A percentile compares a stretch with the other conserved stretches of the same genome.
Evolutionary conservation across 352 stramenopile species (phyloP).

Genomic region (Pythium aristosporum): DNA sequence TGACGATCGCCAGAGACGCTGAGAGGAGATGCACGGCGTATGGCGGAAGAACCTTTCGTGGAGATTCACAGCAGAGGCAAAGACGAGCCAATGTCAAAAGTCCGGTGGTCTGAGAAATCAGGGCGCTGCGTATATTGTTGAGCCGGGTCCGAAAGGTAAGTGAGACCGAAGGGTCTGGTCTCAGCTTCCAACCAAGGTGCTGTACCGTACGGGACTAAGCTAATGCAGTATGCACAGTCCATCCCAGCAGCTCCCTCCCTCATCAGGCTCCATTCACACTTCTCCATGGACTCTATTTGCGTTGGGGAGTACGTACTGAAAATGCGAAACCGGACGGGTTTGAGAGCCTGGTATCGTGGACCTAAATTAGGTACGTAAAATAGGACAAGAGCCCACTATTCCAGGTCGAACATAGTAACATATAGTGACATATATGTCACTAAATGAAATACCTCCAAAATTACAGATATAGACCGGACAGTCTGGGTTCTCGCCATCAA

Average conservation of each 20-base stretch:
- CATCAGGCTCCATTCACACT: no score
- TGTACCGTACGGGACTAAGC: no score
- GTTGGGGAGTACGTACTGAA: no score
- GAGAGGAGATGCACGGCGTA: conserved; percentile 1
- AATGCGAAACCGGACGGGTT: no score
- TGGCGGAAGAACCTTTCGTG: not conserved
- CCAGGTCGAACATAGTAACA: not conserved
- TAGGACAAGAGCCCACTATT: not conserved
- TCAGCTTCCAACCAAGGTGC: no score
- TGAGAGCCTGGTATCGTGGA: no score
- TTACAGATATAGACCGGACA: no score
- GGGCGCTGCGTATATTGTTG: not conserved
- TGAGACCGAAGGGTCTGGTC: not conserved
- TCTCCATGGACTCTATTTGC: no score
- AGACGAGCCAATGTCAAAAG: not conserved
- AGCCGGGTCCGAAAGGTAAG: not conserved
- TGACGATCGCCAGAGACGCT: not conserved
- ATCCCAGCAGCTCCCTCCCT: no score
- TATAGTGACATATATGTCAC: not conserved
- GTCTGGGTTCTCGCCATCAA: not conserved
- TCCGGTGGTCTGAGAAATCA: not conserved
- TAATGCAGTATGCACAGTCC: no score
- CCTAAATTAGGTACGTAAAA: no score
- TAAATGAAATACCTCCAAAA: not conserved
- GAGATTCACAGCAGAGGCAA: conserved; percentile 1